Evolutionary conservation across 768 basidiomycete genomes (phyloP), one percentile per base, ranked within the genome.

Genomic region (Collybia sordida): DNA sequence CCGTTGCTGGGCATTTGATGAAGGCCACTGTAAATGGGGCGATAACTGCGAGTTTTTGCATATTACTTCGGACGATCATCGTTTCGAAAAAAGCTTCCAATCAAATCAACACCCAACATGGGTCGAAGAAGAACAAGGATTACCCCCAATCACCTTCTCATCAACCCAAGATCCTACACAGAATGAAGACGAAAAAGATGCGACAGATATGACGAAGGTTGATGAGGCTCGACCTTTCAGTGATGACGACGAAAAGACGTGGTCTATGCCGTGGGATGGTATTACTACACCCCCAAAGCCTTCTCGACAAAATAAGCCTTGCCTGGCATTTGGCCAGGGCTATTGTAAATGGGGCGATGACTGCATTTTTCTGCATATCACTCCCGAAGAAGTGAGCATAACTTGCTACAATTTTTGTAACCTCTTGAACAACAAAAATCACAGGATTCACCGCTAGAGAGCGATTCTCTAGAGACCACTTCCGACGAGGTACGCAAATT

Each of bases 321-420:
- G 72, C 53, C 66, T 60, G 49, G 56, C 47, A 18, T 71, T 64
- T 55, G 69, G 65, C 1, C 70, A 73, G 53, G 71, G 72, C 7
- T 58, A 62, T 54, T 73, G 72, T 43, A 8, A 5, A 9, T 52
- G 19, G 9, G 69, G 67, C 11, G 67, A 68, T 23, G 38, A 41
- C 9, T 73, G 72, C 45, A 28, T 6, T 6, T 68, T 59, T 42
- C 46, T 56, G 17, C 73, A 73, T 45, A 53, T 67, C 25, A 45
- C 50, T 4, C 23, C 43, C 22, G 54, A 50, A n/a, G n/a, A n/a
- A n/a, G n/a, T n/a, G n/a, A n/a, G n/a, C n/a, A n/a, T n/a, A n/a
- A n/a, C n/a, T n/a, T n/a, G n/a, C n/a, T n/a, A n/a, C n/a, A n/a
- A n/a, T n/a, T n/a, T n/a, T n/a, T n/a, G n/a, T n/a, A n/a, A n/a